A percentile compares a stretch with the other conserved stretches of the same genome.
These are phyloP conservation scores for Neonectria hederae DNA, from an alignment of 2,329 filamentous ascomycete species.

Conservation along the genomic window DNA sequence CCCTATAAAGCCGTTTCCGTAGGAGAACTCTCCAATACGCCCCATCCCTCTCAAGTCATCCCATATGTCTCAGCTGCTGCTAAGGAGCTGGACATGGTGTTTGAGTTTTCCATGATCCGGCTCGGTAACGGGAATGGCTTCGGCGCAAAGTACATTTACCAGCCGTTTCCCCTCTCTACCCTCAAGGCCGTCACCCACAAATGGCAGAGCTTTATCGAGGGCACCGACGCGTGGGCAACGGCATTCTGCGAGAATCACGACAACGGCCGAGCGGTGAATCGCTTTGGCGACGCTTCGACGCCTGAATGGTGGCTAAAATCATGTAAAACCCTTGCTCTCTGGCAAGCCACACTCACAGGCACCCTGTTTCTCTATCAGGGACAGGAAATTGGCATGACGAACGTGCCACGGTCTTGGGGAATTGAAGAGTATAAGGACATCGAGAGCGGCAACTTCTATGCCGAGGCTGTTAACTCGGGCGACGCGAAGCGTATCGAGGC, in stretches of 20 bases:
- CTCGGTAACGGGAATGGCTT: slow-evolving; percentile 60
- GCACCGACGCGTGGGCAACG: slow-evolving; percentile 65
- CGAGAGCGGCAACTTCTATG: slow-evolving; percentile 63
- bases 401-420: slow-evolving; percentile 60
- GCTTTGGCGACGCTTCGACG: slow-evolving; percentile 59
- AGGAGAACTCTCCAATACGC: slow-evolving; percentile 69
- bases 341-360: slow-evolving; percentile 60
- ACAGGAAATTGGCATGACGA: slow-evolving; percentile 70
- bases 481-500: slow-evolving; percentile 51
- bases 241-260: slow-evolving; percentile 73
- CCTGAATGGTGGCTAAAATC: slow-evolving; percentile 55
- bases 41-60: slow-evolving; percentile 60
- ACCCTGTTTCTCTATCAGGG: slow-evolving; percentile 69
- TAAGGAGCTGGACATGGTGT: slow-evolving; percentile 69
- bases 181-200: slow-evolving; percentile 56
- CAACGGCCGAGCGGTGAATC: slow-evolving; percentile 65
- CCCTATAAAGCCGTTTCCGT: slow-evolving; percentile 69
- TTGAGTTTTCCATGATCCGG: slow-evolving; percentile 67
- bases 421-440: slow-evolving; percentile 64
- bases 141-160: slow-evolving; percentile 59
- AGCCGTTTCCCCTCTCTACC: slow-evolving; percentile 55
- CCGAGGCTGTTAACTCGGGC: slow-evolving; percentile 51
- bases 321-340: slow-evolving; percentile 63
- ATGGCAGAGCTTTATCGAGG: slow-evolving; percentile 61
- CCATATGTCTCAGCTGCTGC: slow-evolving; percentile 63